Conservation (phyloP, 805 yeast species). For the Kurtzmaniella fragi region DNA sequence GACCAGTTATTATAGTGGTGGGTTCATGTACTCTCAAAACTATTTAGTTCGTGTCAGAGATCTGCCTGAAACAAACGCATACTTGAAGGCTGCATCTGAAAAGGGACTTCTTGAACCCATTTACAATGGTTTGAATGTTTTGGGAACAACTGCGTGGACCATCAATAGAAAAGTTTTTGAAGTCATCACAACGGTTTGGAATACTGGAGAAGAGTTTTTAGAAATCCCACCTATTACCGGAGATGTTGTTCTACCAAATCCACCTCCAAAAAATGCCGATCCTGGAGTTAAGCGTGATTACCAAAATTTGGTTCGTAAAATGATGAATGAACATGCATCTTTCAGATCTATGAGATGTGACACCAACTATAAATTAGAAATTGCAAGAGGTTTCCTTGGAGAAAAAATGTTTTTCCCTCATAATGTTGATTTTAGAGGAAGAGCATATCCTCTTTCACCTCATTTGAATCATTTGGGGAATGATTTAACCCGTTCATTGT, state of each 20-base stretch:
- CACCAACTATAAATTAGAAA: slow-evolving; percentile 86
- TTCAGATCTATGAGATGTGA: slow-evolving; percentile 89
- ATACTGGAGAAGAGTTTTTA: slow-evolving; percentile 69
- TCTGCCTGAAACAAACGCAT: slow-evolving; percentile 86
- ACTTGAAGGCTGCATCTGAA: slow-evolving; percentile 78
- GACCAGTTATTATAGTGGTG: slow-evolving; percentile 80
- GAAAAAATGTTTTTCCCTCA: slow-evolving; percentile 76
- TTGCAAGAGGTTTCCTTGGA: slow-evolving; percentile 86
- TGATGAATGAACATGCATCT: slow-evolving; percentile 57
- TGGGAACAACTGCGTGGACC: slow-evolving; percentile 91
- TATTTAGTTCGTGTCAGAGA: slow-evolving; percentile 72
- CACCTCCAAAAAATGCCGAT: slow-evolving; percentile 63
- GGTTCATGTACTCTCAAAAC: slow-evolving; percentile 64
- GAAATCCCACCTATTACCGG: slow-evolving; percentile 54
- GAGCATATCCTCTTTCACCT: slow-evolving; percentile 79
- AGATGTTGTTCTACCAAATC: slow-evolving; percentile 41
- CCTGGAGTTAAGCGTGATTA: slow-evolving; percentile 69
- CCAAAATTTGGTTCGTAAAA: slow-evolving; percentile 53
- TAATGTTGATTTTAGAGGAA: slow-evolving; percentile 76
- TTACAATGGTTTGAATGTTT: slow-evolving; percentile 75
- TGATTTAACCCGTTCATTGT: slow-evolving; percentile 68
- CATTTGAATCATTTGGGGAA: slow-evolving; percentile 78
- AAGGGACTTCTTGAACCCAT: slow-evolving; percentile 60
- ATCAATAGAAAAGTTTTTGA: slow-evolving; percentile 69
- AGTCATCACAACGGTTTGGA: slow-evolving; percentile 78